phyloP scores from a whole-genome alignment of 2,329 filamentous ascomycete genomes.

The Trichoderma cornu-damae region DNA sequence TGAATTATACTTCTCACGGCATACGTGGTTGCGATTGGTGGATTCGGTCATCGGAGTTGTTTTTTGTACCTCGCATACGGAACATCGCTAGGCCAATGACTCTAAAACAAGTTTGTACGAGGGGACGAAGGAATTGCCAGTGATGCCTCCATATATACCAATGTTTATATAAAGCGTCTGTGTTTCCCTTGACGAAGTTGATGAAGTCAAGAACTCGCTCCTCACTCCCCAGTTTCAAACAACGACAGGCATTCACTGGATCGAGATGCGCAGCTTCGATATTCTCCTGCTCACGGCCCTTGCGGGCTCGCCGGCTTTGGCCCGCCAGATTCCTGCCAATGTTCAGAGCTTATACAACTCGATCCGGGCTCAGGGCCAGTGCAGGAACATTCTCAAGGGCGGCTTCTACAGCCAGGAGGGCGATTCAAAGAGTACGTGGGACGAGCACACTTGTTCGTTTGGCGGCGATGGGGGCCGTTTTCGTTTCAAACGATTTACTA shows the following conservation, averaged over 20 bases:
- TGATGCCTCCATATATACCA: not conserved
- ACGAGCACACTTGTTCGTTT: not conserved
- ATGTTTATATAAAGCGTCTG: not conserved
- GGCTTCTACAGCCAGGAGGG: conserved; percentile 31
- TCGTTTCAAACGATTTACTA: not conserved
- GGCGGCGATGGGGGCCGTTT: too few species aligned
- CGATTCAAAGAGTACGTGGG: conserved; percentile 25
- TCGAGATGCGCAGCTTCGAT: conserved; percentile 14
- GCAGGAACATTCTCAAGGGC: conserved; percentile 28
- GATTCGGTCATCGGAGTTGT: too few species aligned
- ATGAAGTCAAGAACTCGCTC: not conserved
- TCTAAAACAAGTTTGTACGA: not conserved
- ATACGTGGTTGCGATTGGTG: conserved; percentile 6
- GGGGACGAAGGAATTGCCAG: not conserved
- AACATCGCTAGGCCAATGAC: not conserved
- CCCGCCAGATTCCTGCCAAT: conserved; percentile 26
- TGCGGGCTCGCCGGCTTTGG: conserved; percentile 14
- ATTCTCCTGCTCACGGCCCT: conserved; percentile 10
- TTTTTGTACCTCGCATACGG: not conserved
- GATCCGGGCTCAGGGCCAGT: conserved; percentile 28
- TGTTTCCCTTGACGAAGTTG: not conserved
- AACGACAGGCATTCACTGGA: not conserved
- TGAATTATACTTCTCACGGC: not conserved
- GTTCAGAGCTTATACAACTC: conserved; percentile 31
- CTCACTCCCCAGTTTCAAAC: not conserved